Base-by-base conservation (phyloP, 768 basidiomycete genomes). In the Boletus reticulatus region DNA sequence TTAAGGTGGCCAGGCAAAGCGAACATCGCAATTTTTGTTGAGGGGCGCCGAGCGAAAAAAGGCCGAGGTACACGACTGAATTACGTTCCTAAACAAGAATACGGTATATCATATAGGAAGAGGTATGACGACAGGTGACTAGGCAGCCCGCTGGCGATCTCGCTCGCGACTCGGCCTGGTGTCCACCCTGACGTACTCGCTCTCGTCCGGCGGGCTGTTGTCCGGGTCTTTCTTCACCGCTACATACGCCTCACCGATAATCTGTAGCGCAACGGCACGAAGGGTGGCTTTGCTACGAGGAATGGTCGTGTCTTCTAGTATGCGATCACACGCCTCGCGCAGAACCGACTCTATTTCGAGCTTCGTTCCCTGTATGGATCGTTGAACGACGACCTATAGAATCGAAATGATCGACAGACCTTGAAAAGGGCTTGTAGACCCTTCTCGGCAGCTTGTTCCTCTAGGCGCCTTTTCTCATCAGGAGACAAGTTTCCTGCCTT, bases 401-500 rank as follows among this genome's bases (percentile, higher is more conserved):
- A 47, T 29, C 11, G 24, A 22, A 44, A 7, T 37, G 17, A 45
- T 24, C n/a, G 22, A 48, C 66, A 44, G 48, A 87, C 91, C 79
- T 94, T 95, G 81, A 95, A 95, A 31, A 95, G 73, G 1, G 93
- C 92, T 62, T 93, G 90, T 1, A 95, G 70, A 13, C 92, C 94
- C 70, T 94, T 95, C 76, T 95, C 93, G 0, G 94, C 93, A 1
- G 94, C 94, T 64, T 93, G 89, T 62, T 95, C 94, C 67, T 96
- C 94, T 1, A 96, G 74, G 53, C 85, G 82, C 67, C 81, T 84
- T 74, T 84, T 87, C 73, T 94, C 90, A 42, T 93, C 92, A 0
- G 87, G 83, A 29, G 75, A 77, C 39, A 94, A 73, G 55, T 87
- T 90, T 1, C 93, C 93, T 3, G 88, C 85, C 65, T 88, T 87